These are phyloP conservation scores for Rhizophagus sp. DNA, from an alignment of 192 early-diverging fungal genomes.

Conservation along the genomic window DNA sequence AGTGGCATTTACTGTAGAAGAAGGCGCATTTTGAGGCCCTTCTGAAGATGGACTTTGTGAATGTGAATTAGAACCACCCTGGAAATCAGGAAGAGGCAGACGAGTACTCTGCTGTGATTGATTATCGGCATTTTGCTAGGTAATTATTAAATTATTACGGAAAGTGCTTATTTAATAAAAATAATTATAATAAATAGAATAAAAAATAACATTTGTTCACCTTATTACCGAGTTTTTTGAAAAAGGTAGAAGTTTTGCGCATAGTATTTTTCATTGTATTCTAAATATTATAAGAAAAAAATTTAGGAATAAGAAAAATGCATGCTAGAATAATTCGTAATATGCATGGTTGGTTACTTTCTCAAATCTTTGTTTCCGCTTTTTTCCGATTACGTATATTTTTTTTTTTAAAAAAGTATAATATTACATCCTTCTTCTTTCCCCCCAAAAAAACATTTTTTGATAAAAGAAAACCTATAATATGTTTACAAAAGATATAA, in stretches of 20 bases:
- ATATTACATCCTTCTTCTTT: neutral
- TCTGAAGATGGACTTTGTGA: neutral
- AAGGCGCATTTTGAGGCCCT: neutral
- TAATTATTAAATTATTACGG: neutral
- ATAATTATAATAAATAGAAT: neutral
- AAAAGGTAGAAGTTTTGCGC: constrained; percentile 31
- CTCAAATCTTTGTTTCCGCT: neutral
- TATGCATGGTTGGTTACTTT: neutral
- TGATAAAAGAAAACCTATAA: neutral
- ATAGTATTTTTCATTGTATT: constrained; percentile 28
- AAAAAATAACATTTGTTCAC: neutral
- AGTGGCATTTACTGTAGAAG: neutral
- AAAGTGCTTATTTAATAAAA: neutral
- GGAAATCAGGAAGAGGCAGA: neutral
- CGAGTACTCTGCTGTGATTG: neutral
- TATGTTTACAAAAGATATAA: neutral
- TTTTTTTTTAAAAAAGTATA: neutral
- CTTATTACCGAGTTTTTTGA: constrained; percentile 28
- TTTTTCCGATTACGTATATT: neutral
- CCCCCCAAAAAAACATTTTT: neutral
- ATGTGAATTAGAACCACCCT: neutral
- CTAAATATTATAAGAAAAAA: neutral
- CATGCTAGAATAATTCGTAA: neutral
- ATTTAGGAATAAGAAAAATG: neutral
- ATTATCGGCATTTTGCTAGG: constrained; percentile 7